These are phyloP conservation scores for Silene latifolia DNA, from an alignment of 148 eudicot species.

Conservation along the genomic window DNA sequence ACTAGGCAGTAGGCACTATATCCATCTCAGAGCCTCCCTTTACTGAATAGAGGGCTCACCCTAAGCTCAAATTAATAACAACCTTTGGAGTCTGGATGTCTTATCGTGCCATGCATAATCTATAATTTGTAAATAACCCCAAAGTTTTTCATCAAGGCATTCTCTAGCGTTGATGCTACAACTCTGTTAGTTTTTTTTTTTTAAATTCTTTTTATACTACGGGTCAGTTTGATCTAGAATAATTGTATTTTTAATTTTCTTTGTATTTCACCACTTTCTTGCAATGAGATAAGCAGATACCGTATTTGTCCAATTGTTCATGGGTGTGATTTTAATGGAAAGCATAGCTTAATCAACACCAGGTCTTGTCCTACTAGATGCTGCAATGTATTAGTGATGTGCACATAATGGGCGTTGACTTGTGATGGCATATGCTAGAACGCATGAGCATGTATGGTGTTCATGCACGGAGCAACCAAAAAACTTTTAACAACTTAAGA, in stretches of 20 bases:
- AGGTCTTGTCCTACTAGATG: neutral
- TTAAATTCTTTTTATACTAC: neutral
- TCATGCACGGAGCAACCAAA: neutral
- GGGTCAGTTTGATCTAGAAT: neutral
- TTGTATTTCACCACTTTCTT: neutral
- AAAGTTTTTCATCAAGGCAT: neutral
- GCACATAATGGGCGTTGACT: neutral
- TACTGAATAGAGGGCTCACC: too few relatives aligned
- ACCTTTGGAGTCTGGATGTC: too few relatives aligned
- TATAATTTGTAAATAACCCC: neutral
- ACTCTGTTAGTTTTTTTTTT: neutral
- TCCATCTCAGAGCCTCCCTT: too few relatives aligned
- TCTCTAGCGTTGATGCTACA: neutral
- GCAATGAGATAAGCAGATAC: neutral
- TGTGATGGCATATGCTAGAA: neutral
- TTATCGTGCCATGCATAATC: neutral
- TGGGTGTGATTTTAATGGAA: neutral
- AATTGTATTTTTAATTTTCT: neutral
- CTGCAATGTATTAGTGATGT: neutral
- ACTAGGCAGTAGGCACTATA: too few relatives aligned
- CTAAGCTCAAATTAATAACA: too few relatives aligned
- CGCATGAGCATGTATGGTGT: neutral
- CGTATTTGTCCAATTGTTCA: neutral
- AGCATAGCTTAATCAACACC: neutral
- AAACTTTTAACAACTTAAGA: neutral